These are phyloP conservation scores for Candida chilensis DNA, from an alignment of 805 yeast genomes.

Conservation along the genomic window DNA sequence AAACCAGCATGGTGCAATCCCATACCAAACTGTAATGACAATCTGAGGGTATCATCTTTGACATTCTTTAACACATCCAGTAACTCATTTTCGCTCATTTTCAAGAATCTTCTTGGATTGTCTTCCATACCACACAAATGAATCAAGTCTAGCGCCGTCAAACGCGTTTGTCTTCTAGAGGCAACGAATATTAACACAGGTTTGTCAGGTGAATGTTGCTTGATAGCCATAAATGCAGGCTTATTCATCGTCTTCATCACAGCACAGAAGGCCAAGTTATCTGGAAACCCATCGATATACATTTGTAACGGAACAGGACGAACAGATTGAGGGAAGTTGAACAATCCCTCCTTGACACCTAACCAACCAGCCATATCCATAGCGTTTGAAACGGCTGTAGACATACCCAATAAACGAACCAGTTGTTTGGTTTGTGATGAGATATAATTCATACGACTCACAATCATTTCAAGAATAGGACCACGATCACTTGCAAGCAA, in stretches of 20 bases:
- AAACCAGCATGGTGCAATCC: conserved; percentile 81
- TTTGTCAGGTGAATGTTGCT: conserved; percentile 79
- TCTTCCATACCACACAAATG: conserved; percentile 75
- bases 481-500: conserved; percentile 80
- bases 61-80: conserved; percentile 41
- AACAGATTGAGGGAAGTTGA: conserved; percentile 74
- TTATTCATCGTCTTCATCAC: conserved; percentile 83
- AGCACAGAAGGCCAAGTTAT: conserved; percentile 72
- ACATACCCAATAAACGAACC: conserved; percentile 64
- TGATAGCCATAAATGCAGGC: conserved; percentile 88
- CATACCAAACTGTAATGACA: conserved; percentile 72
- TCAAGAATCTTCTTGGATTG: conserved; percentile 62
- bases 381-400: conserved; percentile 83
- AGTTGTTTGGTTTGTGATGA: conserved; percentile 51
- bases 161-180: conserved; percentile 72
- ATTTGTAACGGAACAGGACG: conserved; percentile 81
- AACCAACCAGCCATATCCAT: conserved; percentile 83
- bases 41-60: conserved; percentile 72
- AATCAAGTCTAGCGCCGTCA: conserved; percentile 72
- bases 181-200: conserved; percentile 85
- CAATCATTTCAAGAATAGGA: conserved; percentile 82
- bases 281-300: conserved; percentile 85
- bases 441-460: conserved; percentile 75
- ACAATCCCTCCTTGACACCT: conserved; percentile 63
- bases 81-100: conserved; percentile 59